Conservation (phyloP, 306 rosid species). For the Gastrolobium bilobum region DNA sequence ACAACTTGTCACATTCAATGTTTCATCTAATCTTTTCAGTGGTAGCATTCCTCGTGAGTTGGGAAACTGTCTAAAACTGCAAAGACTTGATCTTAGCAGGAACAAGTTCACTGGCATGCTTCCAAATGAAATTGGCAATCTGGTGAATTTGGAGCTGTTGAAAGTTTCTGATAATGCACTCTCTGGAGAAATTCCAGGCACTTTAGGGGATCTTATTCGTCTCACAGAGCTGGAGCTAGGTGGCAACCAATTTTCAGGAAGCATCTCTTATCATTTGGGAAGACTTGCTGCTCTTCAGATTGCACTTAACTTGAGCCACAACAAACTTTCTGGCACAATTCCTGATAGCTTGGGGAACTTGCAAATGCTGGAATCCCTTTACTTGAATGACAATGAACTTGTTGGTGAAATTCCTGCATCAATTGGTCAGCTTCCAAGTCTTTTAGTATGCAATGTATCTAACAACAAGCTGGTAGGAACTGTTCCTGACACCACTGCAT, state of each 20-base stretch:
- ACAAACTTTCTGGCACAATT: slow-evolving; percentile 73
- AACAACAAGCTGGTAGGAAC: slow-evolving; percentile 78
- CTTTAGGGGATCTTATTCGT: slow-evolving; percentile 65
- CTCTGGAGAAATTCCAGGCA: slow-evolving; percentile 67
- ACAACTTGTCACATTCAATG: slow-evolving; percentile 70
- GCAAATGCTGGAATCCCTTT: slow-evolving; percentile 80
- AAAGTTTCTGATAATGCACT: slow-evolving; percentile 73
- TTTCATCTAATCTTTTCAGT: slow-evolving; percentile 67
- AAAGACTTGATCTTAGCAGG: slow-evolving; percentile 85
- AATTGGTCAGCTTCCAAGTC: slow-evolving; percentile 75
- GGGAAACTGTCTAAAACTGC: slow-evolving; percentile 70
- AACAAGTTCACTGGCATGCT: slow-evolving; percentile 66
- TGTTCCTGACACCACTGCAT: slow-evolving; percentile 75
- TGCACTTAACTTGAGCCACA: slow-evolving; percentile 74
- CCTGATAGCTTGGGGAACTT: slow-evolving; percentile 75
- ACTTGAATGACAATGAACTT: slow-evolving; percentile 78
- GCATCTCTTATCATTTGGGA: slow-evolving; percentile 68
- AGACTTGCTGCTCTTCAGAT: slow-evolving; percentile 71
- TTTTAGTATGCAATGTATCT: slow-evolving; percentile 76
- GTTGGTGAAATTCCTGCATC: slow-evolving; percentile 77
- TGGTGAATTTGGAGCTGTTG: slow-evolving; percentile 80
- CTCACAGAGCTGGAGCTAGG: slow-evolving; percentile 76
- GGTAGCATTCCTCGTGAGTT: slow-evolving; percentile 73
- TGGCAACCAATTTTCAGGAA: slow-evolving; percentile 75
- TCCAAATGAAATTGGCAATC: slow-evolving; percentile 67